Evolutionary conservation across 2,329 filamentous ascomycete species (phyloP), one percentile per base, ranked within the genome.

Genomic region (Aspergillus flavus): DNA sequence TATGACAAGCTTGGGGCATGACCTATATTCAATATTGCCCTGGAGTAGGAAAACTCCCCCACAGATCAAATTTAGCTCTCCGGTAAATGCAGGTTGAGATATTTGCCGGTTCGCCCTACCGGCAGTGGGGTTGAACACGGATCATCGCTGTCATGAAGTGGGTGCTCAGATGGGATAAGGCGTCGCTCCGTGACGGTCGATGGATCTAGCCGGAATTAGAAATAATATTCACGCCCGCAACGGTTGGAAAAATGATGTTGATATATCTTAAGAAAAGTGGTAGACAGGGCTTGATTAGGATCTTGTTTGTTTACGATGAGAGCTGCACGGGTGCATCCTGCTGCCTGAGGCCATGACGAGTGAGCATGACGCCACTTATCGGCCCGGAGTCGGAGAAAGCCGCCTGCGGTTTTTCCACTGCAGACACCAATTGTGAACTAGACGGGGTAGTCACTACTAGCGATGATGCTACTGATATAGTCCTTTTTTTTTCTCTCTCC

Each of bases 391-490:
- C 52, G 52, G 52, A 41, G 30, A 14, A 39, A 12, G 6, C 32
- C 30, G 52, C 32, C 32, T 55, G 11, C 50, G 50, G 10, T 34
- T 53, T 53, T 32, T 28, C 50, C 28, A 23, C 21, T 23, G 21
- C 21, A 53, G 28, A 28, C 52, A 26, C 32, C 32, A 39, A 41
- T 41, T 39, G 11, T 28, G 52, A 28, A 55, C 52, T 55, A 55
- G 9, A 55, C n/a, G 23, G 32, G 52, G 52, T 39, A 39, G 23
- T 36, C 21, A 39, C 10, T 26, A 23, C 30, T 23, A 55, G 32
- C 6, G 19, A 53, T 59, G n/a, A 52, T 53, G 57, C 34, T 52
- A 55, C 45, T 28, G 46, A 53, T 34, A 14, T 50, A 50, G 45
- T 23, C 28, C 32, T 30, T 26, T 32, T 36, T 36, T 54, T 53